phyloP scores from a whole-genome alignment of 2,329 filamentous ascomycete genomes.

The Fusarium ramigenum region DNA sequence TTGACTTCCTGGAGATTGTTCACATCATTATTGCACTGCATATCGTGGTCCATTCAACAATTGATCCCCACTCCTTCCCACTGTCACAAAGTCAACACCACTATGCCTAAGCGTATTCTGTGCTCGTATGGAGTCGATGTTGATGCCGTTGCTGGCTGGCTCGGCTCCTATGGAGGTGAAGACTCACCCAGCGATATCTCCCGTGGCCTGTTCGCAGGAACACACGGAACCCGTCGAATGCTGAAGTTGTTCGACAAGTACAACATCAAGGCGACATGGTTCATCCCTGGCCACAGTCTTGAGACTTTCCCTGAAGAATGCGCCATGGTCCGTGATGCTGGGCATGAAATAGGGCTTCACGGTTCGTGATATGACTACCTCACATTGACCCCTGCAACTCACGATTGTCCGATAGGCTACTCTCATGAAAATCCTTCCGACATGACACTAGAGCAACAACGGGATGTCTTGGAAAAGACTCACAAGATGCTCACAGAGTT shows the following conservation, averaged over 20 bases:
- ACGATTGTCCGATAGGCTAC: slow-evolving; percentile 55
- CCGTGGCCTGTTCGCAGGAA: slow-evolving; percentile 70
- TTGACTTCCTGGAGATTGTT: not conserved
- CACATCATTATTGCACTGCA: not conserved
- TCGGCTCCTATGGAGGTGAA: slow-evolving; percentile 78
- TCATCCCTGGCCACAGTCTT: slow-evolving; percentile 59
- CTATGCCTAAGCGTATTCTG: slow-evolving; percentile 4
- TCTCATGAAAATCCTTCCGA: slow-evolving; percentile 77
- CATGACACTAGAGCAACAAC: slow-evolving; percentile 80
- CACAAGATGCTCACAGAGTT: slow-evolving; percentile 77
- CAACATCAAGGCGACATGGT: slow-evolving; percentile 71
- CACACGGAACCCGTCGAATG: slow-evolving; percentile 70
- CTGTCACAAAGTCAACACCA: no score
- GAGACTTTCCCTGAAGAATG: slow-evolving; percentile 60
- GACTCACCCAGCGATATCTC: slow-evolving; percentile 65
- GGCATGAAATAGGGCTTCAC: slow-evolving; percentile 66
- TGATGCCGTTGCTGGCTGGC: slow-evolving; percentile 80
- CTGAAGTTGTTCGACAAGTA: slow-evolving; percentile 78
- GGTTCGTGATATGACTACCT: slow-evolving; percentile 39
- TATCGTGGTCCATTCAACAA: no score
- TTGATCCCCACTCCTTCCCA: not conserved
- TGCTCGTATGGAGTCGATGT: slow-evolving; percentile 73
- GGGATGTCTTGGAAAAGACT: slow-evolving; percentile 78
- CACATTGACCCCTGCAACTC: rapidly evolving
- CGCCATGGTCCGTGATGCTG: slow-evolving; percentile 55